Evolutionary conservation across 352 stramenopile species (phyloP).

Genomic region (Elongisporangium undulatum): DNA sequence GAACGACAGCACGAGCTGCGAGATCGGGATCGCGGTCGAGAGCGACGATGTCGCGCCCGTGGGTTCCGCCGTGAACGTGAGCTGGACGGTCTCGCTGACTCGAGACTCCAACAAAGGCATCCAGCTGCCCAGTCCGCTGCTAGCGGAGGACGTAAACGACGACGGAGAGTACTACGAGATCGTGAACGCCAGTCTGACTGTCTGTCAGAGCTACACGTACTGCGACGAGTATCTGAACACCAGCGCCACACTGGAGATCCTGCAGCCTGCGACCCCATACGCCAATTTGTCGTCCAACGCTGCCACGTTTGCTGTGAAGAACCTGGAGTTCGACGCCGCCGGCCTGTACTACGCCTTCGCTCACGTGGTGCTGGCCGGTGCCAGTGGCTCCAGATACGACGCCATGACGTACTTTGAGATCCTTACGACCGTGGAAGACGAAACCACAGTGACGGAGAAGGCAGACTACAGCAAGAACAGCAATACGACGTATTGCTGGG

Average conservation of each 20-base stretch:
- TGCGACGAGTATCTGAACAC: slow-evolving; percentile 45
- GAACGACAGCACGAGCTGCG: slow-evolving; percentile 30
- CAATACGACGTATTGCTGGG: slow-evolving; percentile 43
- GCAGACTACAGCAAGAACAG: slow-evolving; percentile 21
- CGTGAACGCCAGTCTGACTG: slow-evolving; percentile 33
- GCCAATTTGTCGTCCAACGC: slow-evolving; percentile 17
- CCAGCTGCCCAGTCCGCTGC: slow-evolving; percentile 36
- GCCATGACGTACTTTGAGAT: slow-evolving; percentile 50
- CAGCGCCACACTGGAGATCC: neutral
- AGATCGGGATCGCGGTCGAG: slow-evolving; percentile 31
- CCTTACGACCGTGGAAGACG: slow-evolving; percentile 24
- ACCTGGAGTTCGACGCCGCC: slow-evolving; percentile 27
- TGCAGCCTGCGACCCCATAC: neutral
- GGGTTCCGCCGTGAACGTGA: slow-evolving; percentile 13
- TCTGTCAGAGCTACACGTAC: slow-evolving; percentile 25
- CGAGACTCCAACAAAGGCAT: slow-evolving; percentile 29
- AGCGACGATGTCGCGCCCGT: slow-evolving; percentile 24
- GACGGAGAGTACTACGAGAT: slow-evolving; percentile 40
- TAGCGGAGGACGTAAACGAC: slow-evolving; percentile 15
- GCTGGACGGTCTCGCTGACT: slow-evolving; percentile 33
- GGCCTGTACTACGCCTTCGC: slow-evolving; percentile 32
- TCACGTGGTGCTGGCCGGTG: slow-evolving; percentile 36
- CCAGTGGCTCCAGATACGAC: slow-evolving; percentile 35
- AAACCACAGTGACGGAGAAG: slow-evolving; percentile 13
- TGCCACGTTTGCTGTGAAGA: slow-evolving; percentile 27